Evolutionary conservation across 2,329 filamentous ascomycete species (phyloP).

Genomic region (Sporothrix mexicana): DNA sequence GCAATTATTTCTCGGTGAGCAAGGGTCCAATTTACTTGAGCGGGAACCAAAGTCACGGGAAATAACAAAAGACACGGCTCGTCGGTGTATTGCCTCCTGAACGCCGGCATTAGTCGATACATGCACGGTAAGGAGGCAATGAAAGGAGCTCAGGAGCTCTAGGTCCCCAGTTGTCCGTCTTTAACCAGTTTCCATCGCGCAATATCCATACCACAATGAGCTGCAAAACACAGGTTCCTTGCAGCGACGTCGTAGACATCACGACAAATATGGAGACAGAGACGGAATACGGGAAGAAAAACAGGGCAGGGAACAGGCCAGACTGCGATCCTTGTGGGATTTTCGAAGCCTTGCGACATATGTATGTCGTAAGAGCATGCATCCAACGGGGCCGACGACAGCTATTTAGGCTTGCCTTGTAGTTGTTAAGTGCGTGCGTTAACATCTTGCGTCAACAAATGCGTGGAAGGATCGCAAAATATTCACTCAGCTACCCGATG

Average conservation of each 20-base stretch:
- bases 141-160: no score
- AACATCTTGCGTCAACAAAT: not conserved
- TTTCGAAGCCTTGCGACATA: not conserved
- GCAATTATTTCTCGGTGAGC: not conserved
- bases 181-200: not conserved
- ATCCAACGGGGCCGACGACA: not conserved
- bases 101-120: conserved; percentile 22
- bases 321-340: not conserved
- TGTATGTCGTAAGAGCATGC: conserved; percentile 14
- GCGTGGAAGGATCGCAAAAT: not conserved
- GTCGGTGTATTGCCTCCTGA: conserved; percentile 22
- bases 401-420: not conserved
- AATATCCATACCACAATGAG: not conserved
- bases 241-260: not conserved
- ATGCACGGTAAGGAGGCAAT: not conserved
- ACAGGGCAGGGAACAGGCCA: not conserved
- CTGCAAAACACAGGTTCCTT: not conserved
- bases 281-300: not conserved
- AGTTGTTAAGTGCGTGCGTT: conserved; percentile 21
- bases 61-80: conserved; percentile 11
- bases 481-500: not conserved
- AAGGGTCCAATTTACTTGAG: not conserved
- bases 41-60: not conserved
- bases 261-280: not conserved
- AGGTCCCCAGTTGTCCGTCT: no score